phyloP scores from a whole-genome alignment of 768 basidiomycete species.

The Kwoniella mangroviensis region DNA sequence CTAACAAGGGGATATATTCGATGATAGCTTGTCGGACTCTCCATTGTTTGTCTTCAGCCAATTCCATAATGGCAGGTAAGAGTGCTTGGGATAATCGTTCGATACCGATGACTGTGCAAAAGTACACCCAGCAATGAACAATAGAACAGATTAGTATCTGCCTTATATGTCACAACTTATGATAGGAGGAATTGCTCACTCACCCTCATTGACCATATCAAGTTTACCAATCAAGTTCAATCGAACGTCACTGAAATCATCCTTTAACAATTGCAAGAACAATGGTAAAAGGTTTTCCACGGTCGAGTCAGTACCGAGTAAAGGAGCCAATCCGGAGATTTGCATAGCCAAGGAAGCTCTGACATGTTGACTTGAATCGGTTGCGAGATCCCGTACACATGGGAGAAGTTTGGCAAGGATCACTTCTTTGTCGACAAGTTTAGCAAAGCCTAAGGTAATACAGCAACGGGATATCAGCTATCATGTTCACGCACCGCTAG shows the following conservation, averaged over 20 bases:
- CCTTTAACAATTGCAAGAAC: constrained; percentile 94
- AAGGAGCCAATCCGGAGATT: constrained; percentile 92
- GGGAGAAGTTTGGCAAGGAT: constrained; percentile 91
- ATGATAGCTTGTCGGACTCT: constrained; percentile 99
- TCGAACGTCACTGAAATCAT: constrained; percentile 97
- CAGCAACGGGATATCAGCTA: too few species aligned
- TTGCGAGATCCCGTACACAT: constrained; percentile 89
- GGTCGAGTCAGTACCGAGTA: constrained; percentile 89
- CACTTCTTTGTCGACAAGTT: constrained; percentile 88
- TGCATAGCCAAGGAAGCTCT: constrained; percentile 94
- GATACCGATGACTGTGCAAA: constrained; percentile 85
- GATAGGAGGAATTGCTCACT: constrained; percentile 40
- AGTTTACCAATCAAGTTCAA: constrained; percentile 98
- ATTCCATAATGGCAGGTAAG: constrained; percentile 93
- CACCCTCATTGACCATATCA: constrained; percentile 90
- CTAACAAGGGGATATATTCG: constrained; percentile 97
- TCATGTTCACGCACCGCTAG: too few species aligned
- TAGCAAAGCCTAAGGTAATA: constrained; percentile 76
- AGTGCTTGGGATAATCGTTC: constrained; percentile 91
- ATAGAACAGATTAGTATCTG: too few species aligned
- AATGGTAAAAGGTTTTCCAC: constrained; percentile 95
- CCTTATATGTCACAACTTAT: too few species aligned
- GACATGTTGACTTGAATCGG: constrained; percentile 94
- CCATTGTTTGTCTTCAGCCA: constrained; percentile 99
- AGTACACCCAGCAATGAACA: constrained; percentile 22